These are phyloP conservation scores for Hymenoscyphus fructigenus DNA, from an alignment of 2,329 filamentous ascomycete species.

Conservation along the genomic window DNA sequence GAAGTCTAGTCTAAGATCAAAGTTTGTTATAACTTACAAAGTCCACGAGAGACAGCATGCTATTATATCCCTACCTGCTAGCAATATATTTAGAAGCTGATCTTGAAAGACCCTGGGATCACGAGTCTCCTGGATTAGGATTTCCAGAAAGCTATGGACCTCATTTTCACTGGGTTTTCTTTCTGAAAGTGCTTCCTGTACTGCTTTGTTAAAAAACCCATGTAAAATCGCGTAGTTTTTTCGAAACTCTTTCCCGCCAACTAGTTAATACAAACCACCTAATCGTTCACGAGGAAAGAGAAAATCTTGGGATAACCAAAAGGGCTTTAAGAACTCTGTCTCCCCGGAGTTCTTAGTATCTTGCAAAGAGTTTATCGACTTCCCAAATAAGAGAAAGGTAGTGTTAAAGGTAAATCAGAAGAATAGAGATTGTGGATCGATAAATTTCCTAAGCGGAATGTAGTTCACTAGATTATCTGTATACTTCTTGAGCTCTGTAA, in stretches of 20 bases:
- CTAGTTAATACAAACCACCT: slow-evolving; percentile 9
- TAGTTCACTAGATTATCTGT: slow-evolving; percentile 36
- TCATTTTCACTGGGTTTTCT: slow-evolving; percentile 17
- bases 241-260: background rate
- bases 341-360: slow-evolving; percentile 13
- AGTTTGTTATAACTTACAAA: slow-evolving; percentile 33
- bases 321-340: slow-evolving; percentile 37
- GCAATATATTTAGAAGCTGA: slow-evolving; percentile 48
- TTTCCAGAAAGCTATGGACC: slow-evolving; percentile 13
- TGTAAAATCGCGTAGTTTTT: slow-evolving; percentile 27
- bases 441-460: slow-evolving; percentile 9
- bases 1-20: background rate
- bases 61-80: slow-evolving; percentile 58
- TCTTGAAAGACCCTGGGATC: slow-evolving; percentile 37
- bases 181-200: slow-evolving; percentile 35
- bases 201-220: slow-evolving; percentile 32
- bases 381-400: slow-evolving; percentile 57
- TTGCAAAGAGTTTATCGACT: slow-evolving; percentile 38
- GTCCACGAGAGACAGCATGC: slow-evolving; percentile 37
- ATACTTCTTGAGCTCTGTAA: slow-evolving; percentile 16
- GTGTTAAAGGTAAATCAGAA: slow-evolving; percentile 57
- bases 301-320: slow-evolving; percentile 39
- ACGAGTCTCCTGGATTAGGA: slow-evolving; percentile 27
- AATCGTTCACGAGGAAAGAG: slow-evolving; percentile 29
- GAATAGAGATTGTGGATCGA: slow-evolving; percentile 41